Evolutionary conservation across 306 rosid species (phyloP).

Genomic region (Cucumis sativus): Cucumber_9930_V3 NC_026656.2:759001-759500

Average conservation of each 20-base stretch:
- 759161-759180: neutral
- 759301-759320: slow-evolving; percentile 27
- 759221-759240: neutral
- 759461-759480: neutral
- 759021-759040: no score
- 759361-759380: slow-evolving; percentile 31
- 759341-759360: slow-evolving; percentile 31
- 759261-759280: slow-evolving; percentile 80
- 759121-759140: neutral
- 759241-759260: slow-evolving; percentile 41
- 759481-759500: neutral
- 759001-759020: no score
- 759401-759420: neutral
- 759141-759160: neutral
- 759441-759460: neutral
- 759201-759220: neutral
- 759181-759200: neutral
- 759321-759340: slow-evolving; percentile 33
- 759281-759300: slow-evolving; percentile 57
- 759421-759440: neutral
- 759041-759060: no score
- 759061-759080: no score
- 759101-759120: neutral
- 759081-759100: no score
- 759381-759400: slow-evolving; percentile 27